A percentile compares a stretch with the other conserved stretches of the same genome.
phyloP scores from a whole-genome alignment of 2,329 filamentous ascomycete species.

The Trichoderma semiorbis region DNA sequence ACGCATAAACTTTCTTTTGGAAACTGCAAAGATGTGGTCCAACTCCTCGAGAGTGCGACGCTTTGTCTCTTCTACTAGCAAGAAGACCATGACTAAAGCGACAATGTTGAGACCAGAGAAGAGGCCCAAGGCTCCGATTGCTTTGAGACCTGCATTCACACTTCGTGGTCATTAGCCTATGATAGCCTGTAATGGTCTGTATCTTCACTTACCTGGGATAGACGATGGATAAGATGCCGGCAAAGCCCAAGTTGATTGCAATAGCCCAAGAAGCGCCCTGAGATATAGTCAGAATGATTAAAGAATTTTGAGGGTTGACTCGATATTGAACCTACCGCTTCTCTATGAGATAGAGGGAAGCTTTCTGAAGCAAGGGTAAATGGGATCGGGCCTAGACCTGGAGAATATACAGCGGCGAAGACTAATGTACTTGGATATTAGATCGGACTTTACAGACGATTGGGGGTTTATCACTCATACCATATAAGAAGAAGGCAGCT shows the following conservation, averaged over 20 bases:
- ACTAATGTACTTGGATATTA: slow-evolving; percentile 27
- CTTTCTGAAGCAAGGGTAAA: slow-evolving; percentile 50
- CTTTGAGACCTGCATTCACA: slow-evolving; percentile 25
- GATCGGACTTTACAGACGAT: background rate
- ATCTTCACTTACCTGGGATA: slow-evolving; percentile 31
- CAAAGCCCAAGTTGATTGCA: slow-evolving; percentile 46
- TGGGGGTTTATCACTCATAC: slow-evolving; percentile 12
- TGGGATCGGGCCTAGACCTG: slow-evolving; percentile 43
- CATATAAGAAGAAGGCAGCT: slow-evolving; percentile 37
- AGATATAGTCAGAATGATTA: slow-evolving; percentile 18
- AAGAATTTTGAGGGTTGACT: background rate
- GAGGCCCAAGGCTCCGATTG: slow-evolving; percentile 40
- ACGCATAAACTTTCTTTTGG: slow-evolving; percentile 38
- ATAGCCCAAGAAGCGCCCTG: slow-evolving; percentile 47
- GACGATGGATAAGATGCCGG: slow-evolving; percentile 43
- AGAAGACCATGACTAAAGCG: slow-evolving; percentile 44
- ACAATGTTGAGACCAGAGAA: slow-evolving; percentile 46
- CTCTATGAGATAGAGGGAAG: slow-evolving; percentile 48
- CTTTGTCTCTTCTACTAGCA: slow-evolving; percentile 44
- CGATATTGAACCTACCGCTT: slow-evolving; percentile 34
- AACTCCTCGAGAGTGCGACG: slow-evolving; percentile 39
- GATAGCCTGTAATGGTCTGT: background rate
- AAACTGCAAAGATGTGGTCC: slow-evolving; percentile 37
- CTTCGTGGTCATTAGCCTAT: background rate
- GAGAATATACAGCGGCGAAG: slow-evolving; percentile 42